phyloP scores from a whole-genome alignment of 1,284 basidiomycete genomes.

The Quambalaria eucalypti region DNA sequence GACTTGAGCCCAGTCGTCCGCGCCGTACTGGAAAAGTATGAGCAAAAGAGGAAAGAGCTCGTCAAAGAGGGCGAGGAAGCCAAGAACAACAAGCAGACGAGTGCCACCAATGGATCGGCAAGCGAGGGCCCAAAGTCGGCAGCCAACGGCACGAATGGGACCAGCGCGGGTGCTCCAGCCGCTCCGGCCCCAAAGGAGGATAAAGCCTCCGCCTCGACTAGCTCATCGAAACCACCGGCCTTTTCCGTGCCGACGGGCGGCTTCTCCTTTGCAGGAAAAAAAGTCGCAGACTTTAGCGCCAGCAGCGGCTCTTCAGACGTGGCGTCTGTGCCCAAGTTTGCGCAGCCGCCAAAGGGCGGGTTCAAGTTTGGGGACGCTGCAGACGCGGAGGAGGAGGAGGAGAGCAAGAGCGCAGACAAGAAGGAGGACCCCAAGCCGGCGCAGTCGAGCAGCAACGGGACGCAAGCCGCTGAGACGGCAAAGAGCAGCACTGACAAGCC shows the following conservation, averaged over 20 bases:
- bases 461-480: not conserved
- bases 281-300: conserved; percentile 5
- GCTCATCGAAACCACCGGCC: not conserved
- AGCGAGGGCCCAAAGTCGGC: no score
- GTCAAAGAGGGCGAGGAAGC: not conserved
- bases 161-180: not conserved
- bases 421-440: no score
- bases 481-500: not conserved
- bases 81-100: not conserved
- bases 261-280: not conserved
- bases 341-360: not conserved
- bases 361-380: not conserved
- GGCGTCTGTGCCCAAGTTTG: no score
- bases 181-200: not conserved
- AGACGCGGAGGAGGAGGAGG: not conserved
- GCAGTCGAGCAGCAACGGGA: not conserved
- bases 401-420: not conserved
- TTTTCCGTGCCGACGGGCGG: not conserved
- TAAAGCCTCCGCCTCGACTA: not conserved
- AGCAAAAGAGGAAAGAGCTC: conserved; percentile 1
- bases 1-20: not conserved
- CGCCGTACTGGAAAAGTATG: not conserved
- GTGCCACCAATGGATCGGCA: no score
- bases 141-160: not conserved
- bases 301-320: no score